phyloP scores from a whole-genome alignment of 306 rosid genomes.

The Casuarina equisetifolia region DNA sequence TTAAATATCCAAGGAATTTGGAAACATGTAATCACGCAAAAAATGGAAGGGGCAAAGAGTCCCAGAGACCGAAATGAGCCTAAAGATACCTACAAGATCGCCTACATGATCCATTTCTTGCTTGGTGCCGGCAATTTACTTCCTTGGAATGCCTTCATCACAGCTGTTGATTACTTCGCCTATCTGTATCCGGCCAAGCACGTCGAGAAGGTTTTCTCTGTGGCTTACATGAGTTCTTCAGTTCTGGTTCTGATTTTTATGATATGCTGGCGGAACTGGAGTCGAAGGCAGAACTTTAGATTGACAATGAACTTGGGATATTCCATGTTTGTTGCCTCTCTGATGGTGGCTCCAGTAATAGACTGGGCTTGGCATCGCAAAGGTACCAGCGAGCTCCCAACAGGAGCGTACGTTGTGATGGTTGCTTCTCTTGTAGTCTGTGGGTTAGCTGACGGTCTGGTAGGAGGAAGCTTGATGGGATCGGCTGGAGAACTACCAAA shows the following conservation, averaged over 20 bases:
- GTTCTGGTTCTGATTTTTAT: constrained; percentile 56
- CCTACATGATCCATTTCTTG: constrained; percentile 83
- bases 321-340: constrained; percentile 57
- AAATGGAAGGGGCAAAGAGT: constrained; percentile 54
- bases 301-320: constrained; percentile 62
- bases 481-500: constrained; percentile 92
- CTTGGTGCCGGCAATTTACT: constrained; percentile 90
- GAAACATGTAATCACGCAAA: constrained; percentile 18
- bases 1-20: constrained; percentile 27
- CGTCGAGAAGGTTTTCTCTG: constrained; percentile 82
- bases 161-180: constrained; percentile 86
- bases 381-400: constrained; percentile 30
- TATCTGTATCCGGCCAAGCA: constrained; percentile 68
- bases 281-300: constrained; percentile 49
- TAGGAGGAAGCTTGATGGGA: constrained; percentile 84
- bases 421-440: constrained; percentile 44
- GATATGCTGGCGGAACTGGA: constrained; percentile 71
- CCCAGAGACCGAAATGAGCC: constrained; percentile 44
- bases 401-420: constrained; percentile 44
- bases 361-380: constrained; percentile 53
- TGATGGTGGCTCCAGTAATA: constrained; percentile 60
- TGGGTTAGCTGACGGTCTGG: constrained; percentile 79
- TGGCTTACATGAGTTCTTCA: constrained; percentile 75
- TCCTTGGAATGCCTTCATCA: constrained; percentile 97
- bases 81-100: constrained; percentile 54